A percentile compares a stretch with the other conserved stretches of the same genome.
Evolutionary conservation across 331 rosid species (phyloP).

Genomic region (Cydonia oblonga): DNA sequence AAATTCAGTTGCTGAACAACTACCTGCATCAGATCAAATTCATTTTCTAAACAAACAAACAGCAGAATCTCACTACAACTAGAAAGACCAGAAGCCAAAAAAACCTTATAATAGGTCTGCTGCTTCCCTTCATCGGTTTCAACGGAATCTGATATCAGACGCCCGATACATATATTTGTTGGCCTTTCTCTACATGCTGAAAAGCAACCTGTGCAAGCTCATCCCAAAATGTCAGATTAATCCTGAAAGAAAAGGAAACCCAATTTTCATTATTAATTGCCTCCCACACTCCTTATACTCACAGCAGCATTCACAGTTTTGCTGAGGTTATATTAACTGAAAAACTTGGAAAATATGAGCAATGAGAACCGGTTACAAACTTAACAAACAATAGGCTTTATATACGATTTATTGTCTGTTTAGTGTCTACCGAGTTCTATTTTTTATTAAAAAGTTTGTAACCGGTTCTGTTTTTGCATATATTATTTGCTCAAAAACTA

Average conservation of each 20-base stretch:
- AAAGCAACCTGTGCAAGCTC: conserved; percentile 68
- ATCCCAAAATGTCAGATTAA: conserved; percentile 79
- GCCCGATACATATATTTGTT: conserved; percentile 74
- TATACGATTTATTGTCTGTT: neutral
- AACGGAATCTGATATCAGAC: conserved; percentile 57
- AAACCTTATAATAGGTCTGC: conserved; percentile 80
- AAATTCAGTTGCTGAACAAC: conserved; percentile 78
- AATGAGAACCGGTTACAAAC: neutral
- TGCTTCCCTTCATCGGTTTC: conserved; percentile 65
- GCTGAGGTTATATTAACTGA: neutral
- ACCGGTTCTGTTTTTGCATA: neutral
- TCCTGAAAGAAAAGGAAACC: conserved; percentile 25
- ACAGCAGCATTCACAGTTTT: neutral
- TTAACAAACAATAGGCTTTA: neutral
- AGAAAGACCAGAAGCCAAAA: neutral
- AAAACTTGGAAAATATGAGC: neutral
- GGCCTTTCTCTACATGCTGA: conserved; percentile 64
- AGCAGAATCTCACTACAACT: neutral
- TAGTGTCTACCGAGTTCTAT: neutral
- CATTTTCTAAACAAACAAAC: neutral
- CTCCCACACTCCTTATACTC: neutral
- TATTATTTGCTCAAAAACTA: neutral
- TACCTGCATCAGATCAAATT: conserved; percentile 38
- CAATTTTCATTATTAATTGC: neutral
- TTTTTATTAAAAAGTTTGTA: neutral